phyloP scores from a whole-genome alignment of 805 yeast genomes.

The Cyberlindnera mrakii region DNA sequence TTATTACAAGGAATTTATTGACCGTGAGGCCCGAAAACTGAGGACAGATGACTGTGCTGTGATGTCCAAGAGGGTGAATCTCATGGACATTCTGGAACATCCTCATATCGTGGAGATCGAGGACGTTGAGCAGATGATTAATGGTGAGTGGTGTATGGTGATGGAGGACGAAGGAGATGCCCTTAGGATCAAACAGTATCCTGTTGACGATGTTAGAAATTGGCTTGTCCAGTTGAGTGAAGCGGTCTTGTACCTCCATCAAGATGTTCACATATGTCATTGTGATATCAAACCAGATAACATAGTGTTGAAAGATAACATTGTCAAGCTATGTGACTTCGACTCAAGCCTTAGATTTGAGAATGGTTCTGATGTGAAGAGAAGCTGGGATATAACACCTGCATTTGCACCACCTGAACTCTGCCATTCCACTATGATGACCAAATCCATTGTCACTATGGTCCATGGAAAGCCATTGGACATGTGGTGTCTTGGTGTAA shows the following conservation, averaged over 20 bases:
- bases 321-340: slow-evolving; percentile 6
- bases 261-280: slow-evolving; percentile 1
- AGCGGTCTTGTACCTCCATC: slow-evolving; percentile 1
- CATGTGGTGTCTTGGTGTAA: slow-evolving; percentile 9
- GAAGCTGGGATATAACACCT: slow-evolving; percentile 5
- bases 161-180: slow-evolving; percentile 9
- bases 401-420: slow-evolving; percentile 11
- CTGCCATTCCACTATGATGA: slow-evolving; percentile 1
- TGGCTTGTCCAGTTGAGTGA: slow-evolving; percentile 4
- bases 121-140: neutral
- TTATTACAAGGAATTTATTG: neutral
- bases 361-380: neutral
- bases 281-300: slow-evolving; percentile 11
- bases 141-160: neutral
- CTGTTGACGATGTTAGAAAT: neutral
- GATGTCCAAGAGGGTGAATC: neutral
- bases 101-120: neutral
- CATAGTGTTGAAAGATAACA: slow-evolving; percentile 1
- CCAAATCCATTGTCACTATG: neutral
- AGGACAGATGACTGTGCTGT: neutral
- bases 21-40: neutral
- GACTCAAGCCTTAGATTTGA: slow-evolving; percentile 1
- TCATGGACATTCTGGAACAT: neutral
- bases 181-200: slow-evolving; percentile 2
- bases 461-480: slow-evolving; percentile 5